Evolutionary conservation across 2,329 filamentous ascomycete genomes (phyloP).

Genomic region (Aureobasidium uvarum): DNA sequence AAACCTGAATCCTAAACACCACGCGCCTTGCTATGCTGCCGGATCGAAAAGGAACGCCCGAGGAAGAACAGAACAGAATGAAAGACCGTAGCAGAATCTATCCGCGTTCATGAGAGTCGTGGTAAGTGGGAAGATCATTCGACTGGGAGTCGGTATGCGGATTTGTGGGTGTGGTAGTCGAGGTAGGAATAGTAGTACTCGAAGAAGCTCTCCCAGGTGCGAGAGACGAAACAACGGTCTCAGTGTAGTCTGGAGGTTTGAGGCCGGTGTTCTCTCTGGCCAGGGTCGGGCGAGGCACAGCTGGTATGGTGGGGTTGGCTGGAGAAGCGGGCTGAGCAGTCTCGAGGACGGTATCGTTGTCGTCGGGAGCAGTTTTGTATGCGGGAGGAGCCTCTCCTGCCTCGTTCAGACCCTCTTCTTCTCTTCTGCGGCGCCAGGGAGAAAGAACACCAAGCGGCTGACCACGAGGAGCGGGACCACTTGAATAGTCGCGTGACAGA

Average conservation of each 20-base stretch:
- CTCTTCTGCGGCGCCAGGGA: constrained; percentile 32
- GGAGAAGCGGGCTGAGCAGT: not conserved
- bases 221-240: constrained; percentile 27
- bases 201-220: not conserved
- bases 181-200: not conserved
- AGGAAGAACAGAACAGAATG: not conserved
- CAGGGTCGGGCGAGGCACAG: constrained; percentile 44
- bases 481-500: constrained; percentile 16
- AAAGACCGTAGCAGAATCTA: constrained; percentile 11
- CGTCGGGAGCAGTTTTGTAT: constrained; percentile 47
- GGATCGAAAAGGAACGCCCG: not conserved
- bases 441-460: not conserved
- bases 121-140: not conserved
- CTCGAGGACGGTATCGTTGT: constrained; percentile 29
- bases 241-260: constrained; percentile 46
- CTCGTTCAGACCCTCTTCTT: constrained; percentile 61
- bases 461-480: constrained; percentile 3
- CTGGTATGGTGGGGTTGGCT: constrained; percentile 17
- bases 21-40: constrained; percentile 9
- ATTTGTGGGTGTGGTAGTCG: not conserved
- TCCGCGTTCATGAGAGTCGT: constrained; percentile 12
- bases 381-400: constrained; percentile 64
- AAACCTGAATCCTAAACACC: not conserved
- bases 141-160: not conserved
- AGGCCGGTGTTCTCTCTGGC: constrained; percentile 39